phyloP scores from a whole-genome alignment of 2,329 filamentous ascomycete genomes.

The Elsinoe ampelina region DNA sequence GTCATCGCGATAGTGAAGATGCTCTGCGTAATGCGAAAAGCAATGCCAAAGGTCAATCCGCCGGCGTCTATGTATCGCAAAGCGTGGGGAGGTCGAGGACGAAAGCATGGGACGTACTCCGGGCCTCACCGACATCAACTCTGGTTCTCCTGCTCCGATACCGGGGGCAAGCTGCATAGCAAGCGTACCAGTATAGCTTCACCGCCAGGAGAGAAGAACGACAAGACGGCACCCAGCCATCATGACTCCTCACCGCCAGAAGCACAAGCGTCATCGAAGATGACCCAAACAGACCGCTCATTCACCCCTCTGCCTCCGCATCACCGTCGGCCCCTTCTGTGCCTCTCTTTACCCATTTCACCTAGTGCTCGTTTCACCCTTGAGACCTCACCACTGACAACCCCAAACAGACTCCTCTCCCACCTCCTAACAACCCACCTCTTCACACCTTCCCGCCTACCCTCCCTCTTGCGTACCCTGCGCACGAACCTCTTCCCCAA shows the following conservation, averaged over 20 bases:
- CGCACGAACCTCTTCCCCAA: constrained; percentile 79
- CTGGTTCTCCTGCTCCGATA: neutral
- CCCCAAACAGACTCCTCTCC: constrained; percentile 35
- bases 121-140: constrained; percentile 1
- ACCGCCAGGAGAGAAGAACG: neutral
- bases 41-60: neutral
- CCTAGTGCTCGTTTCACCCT: neutral
- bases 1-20: neutral
- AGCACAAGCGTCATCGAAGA: neutral
- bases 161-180: neutral
- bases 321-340: neutral
- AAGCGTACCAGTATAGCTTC: constrained; percentile 6
- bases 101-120: neutral
- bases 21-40: constrained; percentile 3
- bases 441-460: constrained; percentile 36
- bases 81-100: neutral
- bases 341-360: neutral
- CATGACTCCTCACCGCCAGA: neutral
- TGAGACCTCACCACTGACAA: neutral
- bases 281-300: neutral
- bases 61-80: neutral
- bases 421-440: constrained; percentile 34
- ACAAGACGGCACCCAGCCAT: neutral
- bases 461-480: constrained; percentile 52
- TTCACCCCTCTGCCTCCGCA: neutral